These are phyloP conservation scores for Favolaschia claudopus DNA, from an alignment of 768 basidiomycete species.

Conservation along the genomic window DNA sequence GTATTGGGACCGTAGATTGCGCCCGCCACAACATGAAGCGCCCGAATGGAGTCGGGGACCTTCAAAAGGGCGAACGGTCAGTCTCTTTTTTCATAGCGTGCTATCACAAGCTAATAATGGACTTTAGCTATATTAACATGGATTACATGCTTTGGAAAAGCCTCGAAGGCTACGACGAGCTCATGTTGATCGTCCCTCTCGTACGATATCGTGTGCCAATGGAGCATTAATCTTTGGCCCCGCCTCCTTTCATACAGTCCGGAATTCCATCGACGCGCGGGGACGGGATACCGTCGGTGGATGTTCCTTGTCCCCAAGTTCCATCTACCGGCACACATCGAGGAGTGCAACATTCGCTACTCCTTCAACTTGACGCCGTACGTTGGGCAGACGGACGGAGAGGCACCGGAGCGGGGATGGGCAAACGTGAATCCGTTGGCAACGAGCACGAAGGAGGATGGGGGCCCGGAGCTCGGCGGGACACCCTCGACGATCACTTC, in stretches of 20 bases:
- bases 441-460: slow-evolving; percentile 47
- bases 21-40: slow-evolving; percentile 21
- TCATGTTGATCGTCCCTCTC: slow-evolving; percentile 24
- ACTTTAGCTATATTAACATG: slow-evolving; percentile 6
- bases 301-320: slow-evolving; percentile 35
- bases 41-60: slow-evolving; percentile 15
- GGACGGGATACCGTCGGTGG: background rate
- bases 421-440: slow-evolving; percentile 38
- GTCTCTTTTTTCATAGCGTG: background rate
- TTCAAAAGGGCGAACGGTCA: slow-evolving; percentile 25
- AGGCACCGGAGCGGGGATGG: slow-evolving; percentile 42
- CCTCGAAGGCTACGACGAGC: slow-evolving; percentile 11
- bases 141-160: slow-evolving; percentile 29
- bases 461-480: slow-evolving; percentile 31
- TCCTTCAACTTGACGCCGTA: slow-evolving; percentile 34
- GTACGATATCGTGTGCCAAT: slow-evolving; percentile 34
- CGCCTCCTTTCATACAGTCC: slow-evolving; percentile 20
- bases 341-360: slow-evolving; percentile 17
- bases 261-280: background rate
- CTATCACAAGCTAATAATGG: background rate
- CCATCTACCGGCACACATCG: slow-evolving; percentile 33
- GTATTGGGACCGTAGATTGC: slow-evolving; percentile 20
- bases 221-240: slow-evolving; percentile 18
- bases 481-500: slow-evolving; percentile 11
- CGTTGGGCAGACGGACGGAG: slow-evolving; percentile 46